These are phyloP conservation scores for Multifurca ochricompacta DNA, from an alignment of 768 basidiomycete genomes.

Conservation along the genomic window DNA sequence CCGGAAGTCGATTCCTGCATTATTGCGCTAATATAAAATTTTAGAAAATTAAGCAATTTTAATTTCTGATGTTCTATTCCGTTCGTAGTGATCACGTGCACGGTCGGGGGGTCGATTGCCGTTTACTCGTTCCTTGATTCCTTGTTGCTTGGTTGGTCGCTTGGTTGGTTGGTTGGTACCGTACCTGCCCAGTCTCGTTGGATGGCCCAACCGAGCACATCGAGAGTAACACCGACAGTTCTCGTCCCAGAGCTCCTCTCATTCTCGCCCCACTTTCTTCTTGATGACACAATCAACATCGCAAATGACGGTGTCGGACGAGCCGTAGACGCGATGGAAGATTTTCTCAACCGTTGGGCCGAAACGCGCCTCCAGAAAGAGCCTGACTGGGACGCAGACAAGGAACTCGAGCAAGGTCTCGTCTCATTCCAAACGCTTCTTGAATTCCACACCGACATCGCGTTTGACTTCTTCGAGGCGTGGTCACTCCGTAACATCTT, in stretches of 20 bases:
- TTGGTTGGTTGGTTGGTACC: too few species aligned
- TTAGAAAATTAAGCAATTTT: too few species aligned
- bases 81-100: too few species aligned
- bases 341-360: constrained; percentile 67
- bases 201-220: neutral
- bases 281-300: constrained; percentile 82
- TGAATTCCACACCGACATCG: constrained; percentile 81
- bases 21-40: too few species aligned
- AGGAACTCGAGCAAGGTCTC: constrained; percentile 72
- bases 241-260: constrained; percentile 69
- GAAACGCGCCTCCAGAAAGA: constrained; percentile 47
- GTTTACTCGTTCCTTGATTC: too few species aligned
- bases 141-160: too few species aligned
- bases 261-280: constrained; percentile 75
- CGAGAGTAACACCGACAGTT: constrained; percentile 32
- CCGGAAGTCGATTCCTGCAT: too few species aligned
- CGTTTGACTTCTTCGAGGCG: constrained; percentile 86
- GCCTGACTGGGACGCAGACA: constrained; percentile 50
- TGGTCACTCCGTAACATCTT: constrained; percentile 90
- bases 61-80: too few species aligned
- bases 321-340: constrained; percentile 73
- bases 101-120: too few species aligned
- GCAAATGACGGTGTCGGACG: constrained; percentile 73
- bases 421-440: constrained; percentile 84
- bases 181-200: too few species aligned